Evolutionary conservation across 345 rosid species (phyloP), one percentile per base, ranked within the genome.

Genomic region (Camelina hispida): DNA sequence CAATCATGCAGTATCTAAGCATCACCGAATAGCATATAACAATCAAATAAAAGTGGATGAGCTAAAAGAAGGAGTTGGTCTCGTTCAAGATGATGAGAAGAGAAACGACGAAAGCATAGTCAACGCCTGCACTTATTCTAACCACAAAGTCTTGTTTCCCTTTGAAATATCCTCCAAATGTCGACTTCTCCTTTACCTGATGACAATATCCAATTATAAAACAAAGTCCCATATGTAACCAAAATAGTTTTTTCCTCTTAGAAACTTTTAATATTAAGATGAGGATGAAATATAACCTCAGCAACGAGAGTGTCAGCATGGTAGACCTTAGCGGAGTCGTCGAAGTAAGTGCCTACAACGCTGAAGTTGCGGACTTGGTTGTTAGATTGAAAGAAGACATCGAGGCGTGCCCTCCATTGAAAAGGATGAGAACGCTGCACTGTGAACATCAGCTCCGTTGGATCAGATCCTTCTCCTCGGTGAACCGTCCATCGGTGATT

Each of bases 381-480:
- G 35, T 65, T 50, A 55, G 64, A 63, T 2, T 64, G 71, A 54
- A 64, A 43, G 38, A 43, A 14, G 64, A 73, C 71, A 23, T 73
- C 71, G 30, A 73, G 77, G 18, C 65, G 77, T n/a, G 77, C 65
- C 14, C 77, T 73, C 65, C 65, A 64, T 20, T 73, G 77, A 55
- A 73, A 48, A 63, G 77, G 28, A 64, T 32, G 25, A 43, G 77
- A 53, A 54, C 64, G 70, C 44, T 73, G 62, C 64, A 63, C 77
- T 20, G 64, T 73, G 50, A 64, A 64, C 77, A 73, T 64, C n/a
- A 64, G 71, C 64, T 73, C 77, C 37, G 12, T 73, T 20, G 70
- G 71, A 73, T 73, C 77, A 18, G 77, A 73, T 17, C 77, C 71
- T 73, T 64, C 56, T 55, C 77, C 65, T 64, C 77, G 46, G 4